Evolutionary conservation across 2,329 filamentous ascomycete genomes (phyloP).

Genomic region (Paraphaeosphaeria minitans): DNA sequence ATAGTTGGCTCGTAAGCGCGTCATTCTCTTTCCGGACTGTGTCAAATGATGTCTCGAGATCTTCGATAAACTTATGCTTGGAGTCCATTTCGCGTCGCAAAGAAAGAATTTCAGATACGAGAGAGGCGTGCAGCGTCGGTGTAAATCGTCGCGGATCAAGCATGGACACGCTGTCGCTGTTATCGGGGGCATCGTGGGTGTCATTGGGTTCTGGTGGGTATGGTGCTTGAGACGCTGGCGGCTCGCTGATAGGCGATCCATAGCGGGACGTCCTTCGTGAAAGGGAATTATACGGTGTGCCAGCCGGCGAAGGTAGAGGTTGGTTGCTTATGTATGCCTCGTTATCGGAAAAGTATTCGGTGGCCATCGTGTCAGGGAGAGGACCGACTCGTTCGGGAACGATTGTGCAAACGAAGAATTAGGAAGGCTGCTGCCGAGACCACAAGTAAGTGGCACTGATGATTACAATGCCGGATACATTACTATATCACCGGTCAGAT

Average conservation of each 20-base stretch:
- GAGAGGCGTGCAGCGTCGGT: slow-evolving; percentile 88
- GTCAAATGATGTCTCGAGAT: slow-evolving; percentile 76
- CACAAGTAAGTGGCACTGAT: slow-evolving; percentile 38
- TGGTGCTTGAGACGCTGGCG: slow-evolving; percentile 65
- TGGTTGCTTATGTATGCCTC: slow-evolving; percentile 50
- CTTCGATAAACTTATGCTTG: slow-evolving; percentile 84
- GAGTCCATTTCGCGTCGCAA: slow-evolving; percentile 88
- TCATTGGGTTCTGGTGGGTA: slow-evolving; percentile 58
- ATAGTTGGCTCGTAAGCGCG: slow-evolving; percentile 64
- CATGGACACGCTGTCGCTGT: slow-evolving; percentile 75
- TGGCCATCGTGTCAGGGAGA: slow-evolving; percentile 33
- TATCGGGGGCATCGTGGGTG: slow-evolving; percentile 57
- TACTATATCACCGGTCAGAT: slow-evolving; percentile 24
- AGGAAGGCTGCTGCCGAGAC: slow-evolving; percentile 23
- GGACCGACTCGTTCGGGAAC: background rate
- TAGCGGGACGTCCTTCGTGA: slow-evolving; percentile 71
- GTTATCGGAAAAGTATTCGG: slow-evolving; percentile 56
- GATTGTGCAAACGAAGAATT: background rate
- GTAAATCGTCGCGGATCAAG: slow-evolving; percentile 93
- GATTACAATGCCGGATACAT: slow-evolving; percentile 32
- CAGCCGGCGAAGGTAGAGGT: slow-evolving; percentile 70
- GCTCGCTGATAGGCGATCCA: slow-evolving; percentile 63
- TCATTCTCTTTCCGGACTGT: slow-evolving; percentile 76
- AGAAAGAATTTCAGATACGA: slow-evolving; percentile 91
- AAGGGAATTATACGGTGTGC: slow-evolving; percentile 69